Evolutionary conservation across 2,329 filamentous ascomycete species (phyloP), one percentile per base, ranked within the genome.

Genomic region (Capronia americana): DNA sequence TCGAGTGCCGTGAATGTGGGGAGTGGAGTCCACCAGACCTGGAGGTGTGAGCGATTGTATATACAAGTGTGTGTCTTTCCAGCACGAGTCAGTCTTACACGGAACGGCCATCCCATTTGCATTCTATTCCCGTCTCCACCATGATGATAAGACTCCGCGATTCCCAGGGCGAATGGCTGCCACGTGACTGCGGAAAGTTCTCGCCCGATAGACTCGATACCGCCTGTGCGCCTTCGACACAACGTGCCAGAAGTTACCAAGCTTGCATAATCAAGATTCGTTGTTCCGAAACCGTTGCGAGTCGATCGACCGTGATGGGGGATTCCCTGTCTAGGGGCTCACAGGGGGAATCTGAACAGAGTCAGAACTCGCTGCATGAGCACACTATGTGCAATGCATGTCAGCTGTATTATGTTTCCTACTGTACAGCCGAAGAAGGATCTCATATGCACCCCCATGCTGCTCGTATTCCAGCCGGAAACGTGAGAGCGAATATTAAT

Each of bases 181-280:
- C 53, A 55, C 53, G 53, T 55, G 53, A 55, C 53, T 30, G 53
- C 53, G 53, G 24, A 30, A 55, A 2, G 28, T 34, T 55, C 53
- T 55, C 53, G 53, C 53, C 53, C 53, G 53, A 53, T 24, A 53
- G 48, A 53, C 26, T 5, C 38, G 38, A n/a, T 44, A 44, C 32
- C 10, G 32, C 32, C 32, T 28, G 1, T 28, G 12, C 34, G 34
- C 2, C 34, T 38, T 11, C n/a, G n/a, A 50, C 46, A 10, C 24
- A 5, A 50, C 7, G 6, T 26, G 20, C 48, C 48, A 28, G 20
- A 28, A 12, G 11, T 26, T 53, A 17, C 14, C 17, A 17, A 0
- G 48, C 20, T 53, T 26, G 48, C 48, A 26, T 53, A 53, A 53
- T 53, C 48, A 26, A 44, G 6, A 1, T n/a, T 44, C 38, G 17